Evolutionary conservation across 805 yeast species (phyloP).

Genomic region (Vanderwaltozyma tropicalis): DNA sequence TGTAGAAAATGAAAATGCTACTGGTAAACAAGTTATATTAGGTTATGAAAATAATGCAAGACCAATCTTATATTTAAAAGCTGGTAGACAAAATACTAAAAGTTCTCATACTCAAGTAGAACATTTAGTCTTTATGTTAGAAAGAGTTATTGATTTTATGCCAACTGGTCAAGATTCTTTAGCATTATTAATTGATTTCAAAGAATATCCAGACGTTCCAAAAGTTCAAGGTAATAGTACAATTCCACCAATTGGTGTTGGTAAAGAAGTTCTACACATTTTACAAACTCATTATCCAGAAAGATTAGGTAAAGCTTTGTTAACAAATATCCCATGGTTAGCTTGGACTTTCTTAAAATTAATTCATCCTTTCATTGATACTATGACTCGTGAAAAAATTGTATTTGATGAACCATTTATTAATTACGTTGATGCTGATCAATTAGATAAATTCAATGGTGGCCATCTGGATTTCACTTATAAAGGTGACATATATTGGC

Average conservation of each 20-base stretch:
- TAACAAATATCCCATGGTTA: constrained; percentile 87
- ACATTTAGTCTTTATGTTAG: constrained; percentile 86
- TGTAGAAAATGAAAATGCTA: constrained; percentile 60
- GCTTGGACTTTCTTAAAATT: constrained; percentile 88
- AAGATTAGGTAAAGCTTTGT: constrained; percentile 82
- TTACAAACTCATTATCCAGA: constrained; percentile 97
- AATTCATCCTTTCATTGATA: constrained; percentile 93
- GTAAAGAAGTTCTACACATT: constrained; percentile 85
- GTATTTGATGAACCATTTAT: constrained; percentile 85
- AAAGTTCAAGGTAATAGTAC: constrained; percentile 47
- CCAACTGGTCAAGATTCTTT: constrained; percentile 93
- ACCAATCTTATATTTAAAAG: constrained; percentile 86
- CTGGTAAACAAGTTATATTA: constrained; percentile 85
- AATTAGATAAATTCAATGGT: constrained; percentile 75
- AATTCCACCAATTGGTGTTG: constrained; percentile 80
- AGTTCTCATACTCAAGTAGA: constrained; percentile 88
- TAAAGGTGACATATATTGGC: constrained; percentile 73
- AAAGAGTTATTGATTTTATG: constrained; percentile 87
- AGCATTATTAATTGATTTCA: constrained; percentile 86
- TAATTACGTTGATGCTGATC: constrained; percentile 69
- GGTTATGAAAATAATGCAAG: constrained; percentile 87
- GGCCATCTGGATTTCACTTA: constrained; percentile 81
- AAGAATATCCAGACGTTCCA: constrained; percentile 53
- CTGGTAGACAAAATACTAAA: constrained; percentile 93
- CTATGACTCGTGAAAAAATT: constrained; percentile 85